phyloP scores from a whole-genome alignment of 495 filamentous ascomycete genomes.

The Aspergillus egyptiacus region DNA sequence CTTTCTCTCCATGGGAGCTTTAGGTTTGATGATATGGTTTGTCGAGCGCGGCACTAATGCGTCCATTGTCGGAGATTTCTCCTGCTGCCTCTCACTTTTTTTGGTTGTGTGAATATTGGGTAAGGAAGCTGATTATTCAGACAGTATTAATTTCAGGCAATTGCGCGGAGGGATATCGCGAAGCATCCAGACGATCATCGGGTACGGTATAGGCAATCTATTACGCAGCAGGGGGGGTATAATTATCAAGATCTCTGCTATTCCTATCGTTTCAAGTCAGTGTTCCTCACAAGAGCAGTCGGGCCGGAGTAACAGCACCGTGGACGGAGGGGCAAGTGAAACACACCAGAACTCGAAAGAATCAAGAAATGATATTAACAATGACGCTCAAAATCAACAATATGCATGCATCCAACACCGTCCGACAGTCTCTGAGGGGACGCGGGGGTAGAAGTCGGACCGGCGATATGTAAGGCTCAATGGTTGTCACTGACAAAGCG shows the following conservation, averaged over 20 bases:
- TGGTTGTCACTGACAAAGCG: background rate
- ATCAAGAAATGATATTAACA: slow-evolving; percentile 19
- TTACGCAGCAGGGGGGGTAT: slow-evolving; percentile 15
- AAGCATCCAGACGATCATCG: slow-evolving; percentile 18
- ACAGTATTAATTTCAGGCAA: slow-evolving; percentile 16
- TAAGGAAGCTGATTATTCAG: slow-evolving; percentile 14
- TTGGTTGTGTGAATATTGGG: no score
- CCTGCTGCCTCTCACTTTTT: slow-evolving; percentile 3
- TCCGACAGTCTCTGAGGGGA: slow-evolving; percentile 12
- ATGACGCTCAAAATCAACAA: slow-evolving; percentile 27
- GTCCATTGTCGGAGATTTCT: slow-evolving; percentile 48
- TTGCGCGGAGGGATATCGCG: slow-evolving; percentile 6
- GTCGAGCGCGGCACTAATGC: slow-evolving; percentile 66
- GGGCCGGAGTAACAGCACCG: background rate
- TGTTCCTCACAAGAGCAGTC: background rate
- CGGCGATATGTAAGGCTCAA: slow-evolving; percentile 2
- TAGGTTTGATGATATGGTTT: slow-evolving; percentile 51
- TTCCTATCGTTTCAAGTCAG: slow-evolving; percentile 2
- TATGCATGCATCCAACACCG: slow-evolving; percentile 31
- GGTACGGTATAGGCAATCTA: slow-evolving; percentile 16
- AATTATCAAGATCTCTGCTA: slow-evolving; percentile 8
- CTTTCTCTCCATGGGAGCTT: slow-evolving; percentile 37
- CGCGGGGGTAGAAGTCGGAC: slow-evolving; percentile 16
- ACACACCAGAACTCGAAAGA: slow-evolving; percentile 20
- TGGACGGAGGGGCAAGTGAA: background rate